Conservation (phyloP, 495 filamentous ascomycete genomes). For the Aspergillus egyptiacus region DNA sequence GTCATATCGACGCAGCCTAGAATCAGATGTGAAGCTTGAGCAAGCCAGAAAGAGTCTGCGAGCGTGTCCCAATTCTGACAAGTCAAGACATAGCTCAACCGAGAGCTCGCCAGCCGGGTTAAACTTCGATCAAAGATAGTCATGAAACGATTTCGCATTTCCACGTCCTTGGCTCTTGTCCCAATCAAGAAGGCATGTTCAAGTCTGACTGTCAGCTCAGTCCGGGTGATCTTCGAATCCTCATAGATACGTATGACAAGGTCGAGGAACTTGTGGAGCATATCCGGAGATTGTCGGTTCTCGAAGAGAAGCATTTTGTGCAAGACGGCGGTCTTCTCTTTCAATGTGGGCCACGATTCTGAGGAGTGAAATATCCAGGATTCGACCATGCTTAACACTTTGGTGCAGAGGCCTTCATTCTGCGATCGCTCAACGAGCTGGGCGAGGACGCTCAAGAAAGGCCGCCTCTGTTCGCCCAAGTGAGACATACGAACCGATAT, state of each 20-base stretch:
- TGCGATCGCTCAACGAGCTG: constrained; percentile 90
- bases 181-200: constrained; percentile 98
- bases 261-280: constrained; percentile 87
- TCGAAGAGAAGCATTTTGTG: constrained; percentile 98
- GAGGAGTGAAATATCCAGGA: constrained; percentile 90
- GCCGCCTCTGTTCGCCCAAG: constrained; percentile 84
- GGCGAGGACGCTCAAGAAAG: constrained; percentile 90
- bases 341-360: constrained; percentile 89
- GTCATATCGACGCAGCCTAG: constrained; percentile 87
- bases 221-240: constrained; percentile 87
- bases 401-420: constrained; percentile 76
- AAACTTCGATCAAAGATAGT: constrained; percentile 87
- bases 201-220: constrained; percentile 90
- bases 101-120: constrained; percentile 76
- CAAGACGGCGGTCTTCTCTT: constrained; percentile 95
- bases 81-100: constrained; percentile 79
- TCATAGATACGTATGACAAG: constrained; percentile 97
- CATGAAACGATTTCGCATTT: constrained; percentile 96
- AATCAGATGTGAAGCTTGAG: constrained; percentile 86
- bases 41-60: constrained; percentile 90
- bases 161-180: constrained; percentile 86
- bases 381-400: constrained; percentile 92
- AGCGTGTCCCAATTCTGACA: constrained; percentile 98
- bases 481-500: constrained; percentile 86
- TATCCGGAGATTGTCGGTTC: constrained; percentile 67